Evolutionary conservation across 1,284 basidiomycete species (phyloP), one percentile per base, ranked within the genome.

Genomic region (Cryptococcus sp.): DNA sequence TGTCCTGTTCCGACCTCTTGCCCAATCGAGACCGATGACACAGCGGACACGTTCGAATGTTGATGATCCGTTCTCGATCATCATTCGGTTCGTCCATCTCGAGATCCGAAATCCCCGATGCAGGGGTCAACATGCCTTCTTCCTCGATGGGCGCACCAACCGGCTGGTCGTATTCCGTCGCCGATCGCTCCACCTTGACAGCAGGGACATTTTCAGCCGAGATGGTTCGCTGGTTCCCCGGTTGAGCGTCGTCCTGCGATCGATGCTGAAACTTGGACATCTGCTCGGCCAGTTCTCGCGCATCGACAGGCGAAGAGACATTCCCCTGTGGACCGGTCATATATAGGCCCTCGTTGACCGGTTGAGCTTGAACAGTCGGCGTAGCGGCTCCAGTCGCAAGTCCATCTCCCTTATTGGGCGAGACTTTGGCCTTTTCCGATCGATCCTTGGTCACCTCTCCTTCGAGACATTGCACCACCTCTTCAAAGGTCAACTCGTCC

Each of bases 41-140:
- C 35, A 98, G 72, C 0, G 95, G 94, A 65, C 94, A 98, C 46
- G 82, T 86, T 75, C 87, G 88, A 61, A 97, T 83, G 63, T 94
- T 95, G 76, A 97, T 94, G 11, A 98, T 84, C 12, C 91, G 82
- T 69, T 97, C 91, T 39, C 86, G 75, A n/a, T 77, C 70, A 22
- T 80, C 78, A 1, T 78, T 75, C 0, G 68, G 59, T 1, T 51
- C 62, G 1, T 68, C 39, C 21, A 12, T 22, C 5, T 78, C 77
- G 4, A 56, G 54, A 28, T 47, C 37, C n/a, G 55, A 53, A 4
- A 57, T 53, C 5, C 78, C 77, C 5, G 58, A 58, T 25, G 50
- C 37, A 18, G 58, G 57, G 2, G 59, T 53, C 11, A 54, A n/a
- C 16, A 38, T 28, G 18, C 54, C 53, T 16, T 41, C 43, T 19